These are phyloP conservation scores for Puccinia hordei DNA, from an alignment of 1,284 basidiomycete species.

Conservation along the genomic window DNA sequence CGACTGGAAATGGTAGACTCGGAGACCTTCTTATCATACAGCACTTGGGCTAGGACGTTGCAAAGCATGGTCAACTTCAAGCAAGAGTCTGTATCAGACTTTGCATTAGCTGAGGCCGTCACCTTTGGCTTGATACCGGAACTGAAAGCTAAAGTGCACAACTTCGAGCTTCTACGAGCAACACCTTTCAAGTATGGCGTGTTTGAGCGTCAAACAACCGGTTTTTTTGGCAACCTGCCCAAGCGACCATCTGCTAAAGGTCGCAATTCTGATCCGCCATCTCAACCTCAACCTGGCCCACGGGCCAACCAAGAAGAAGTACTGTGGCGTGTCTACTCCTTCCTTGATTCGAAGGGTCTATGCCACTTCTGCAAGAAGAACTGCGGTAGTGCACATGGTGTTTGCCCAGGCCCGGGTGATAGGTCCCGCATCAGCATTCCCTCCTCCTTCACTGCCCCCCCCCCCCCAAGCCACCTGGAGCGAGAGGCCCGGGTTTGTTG, in stretches of 20 bases:
- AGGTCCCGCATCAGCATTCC: too few relatives aligned
- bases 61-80: not conserved
- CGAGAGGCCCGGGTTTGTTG: not conserved
- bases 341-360: too few relatives aligned
- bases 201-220: not conserved
- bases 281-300: too few relatives aligned
- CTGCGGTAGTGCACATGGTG: not conserved
- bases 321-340: too few relatives aligned
- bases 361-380: constrained; percentile 3
- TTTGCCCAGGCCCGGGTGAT: not conserved
- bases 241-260: not conserved
- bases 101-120: not conserved
- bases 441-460: not conserved
- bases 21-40: not conserved
- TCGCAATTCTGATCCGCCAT: not conserved
- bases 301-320: too few relatives aligned
- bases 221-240: not conserved
- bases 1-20: not conserved
- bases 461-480: not conserved
- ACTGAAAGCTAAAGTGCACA: not conserved
- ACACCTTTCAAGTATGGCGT: not conserved
- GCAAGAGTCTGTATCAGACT: not conserved
- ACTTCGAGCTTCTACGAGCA: not conserved
- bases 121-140: not conserved
- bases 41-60: not conserved